Conservation (phyloP, 2,329 filamentous ascomycete genomes). For the Teratosphaeria destructans region DNA sequence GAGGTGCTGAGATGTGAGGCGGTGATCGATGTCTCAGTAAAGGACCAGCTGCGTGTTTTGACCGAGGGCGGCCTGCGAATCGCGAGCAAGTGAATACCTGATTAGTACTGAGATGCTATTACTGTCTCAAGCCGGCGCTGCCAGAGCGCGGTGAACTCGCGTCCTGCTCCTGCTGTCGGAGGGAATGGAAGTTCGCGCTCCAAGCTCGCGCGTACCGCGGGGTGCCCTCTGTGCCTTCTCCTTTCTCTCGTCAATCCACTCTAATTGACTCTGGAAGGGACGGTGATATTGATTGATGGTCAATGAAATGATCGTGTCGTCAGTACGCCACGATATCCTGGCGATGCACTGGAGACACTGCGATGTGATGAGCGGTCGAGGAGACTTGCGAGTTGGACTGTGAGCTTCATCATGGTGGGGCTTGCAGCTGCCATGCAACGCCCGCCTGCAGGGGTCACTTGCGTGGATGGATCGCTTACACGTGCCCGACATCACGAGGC, state of each 20-base stretch:
- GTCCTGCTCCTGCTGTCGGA: not conserved
- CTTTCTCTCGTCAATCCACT: not conserved
- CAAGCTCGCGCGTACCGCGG: not conserved
- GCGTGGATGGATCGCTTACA: not conserved
- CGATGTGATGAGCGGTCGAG: not conserved
- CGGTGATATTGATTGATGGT: not conserved
- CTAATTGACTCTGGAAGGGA: not conserved
- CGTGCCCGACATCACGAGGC: not conserved
- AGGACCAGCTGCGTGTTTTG: not conserved
- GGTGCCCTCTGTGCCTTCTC: not conserved
- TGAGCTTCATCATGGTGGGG: not conserved
- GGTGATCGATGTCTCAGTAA: not conserved
- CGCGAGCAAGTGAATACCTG: not conserved
- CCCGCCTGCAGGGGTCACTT: not conserved
- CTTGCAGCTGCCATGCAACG: not conserved
- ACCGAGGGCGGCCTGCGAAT: not conserved
- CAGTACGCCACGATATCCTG: not conserved
- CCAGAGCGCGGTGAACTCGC: not conserved
- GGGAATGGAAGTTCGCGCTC: not conserved
- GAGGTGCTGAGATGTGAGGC: not conserved
- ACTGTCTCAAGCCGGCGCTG: not conserved
- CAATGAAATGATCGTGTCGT: not conserved
- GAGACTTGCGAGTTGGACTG: not conserved
- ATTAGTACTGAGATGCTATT: not conserved
- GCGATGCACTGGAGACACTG: not conserved